Percentiles rank a stretch among this genome's conserved stretches.
These are phyloP conservation scores for Hygrocybe punicea DNA, from an alignment of 768 basidiomycete genomes.

Conservation along the genomic window DNA sequence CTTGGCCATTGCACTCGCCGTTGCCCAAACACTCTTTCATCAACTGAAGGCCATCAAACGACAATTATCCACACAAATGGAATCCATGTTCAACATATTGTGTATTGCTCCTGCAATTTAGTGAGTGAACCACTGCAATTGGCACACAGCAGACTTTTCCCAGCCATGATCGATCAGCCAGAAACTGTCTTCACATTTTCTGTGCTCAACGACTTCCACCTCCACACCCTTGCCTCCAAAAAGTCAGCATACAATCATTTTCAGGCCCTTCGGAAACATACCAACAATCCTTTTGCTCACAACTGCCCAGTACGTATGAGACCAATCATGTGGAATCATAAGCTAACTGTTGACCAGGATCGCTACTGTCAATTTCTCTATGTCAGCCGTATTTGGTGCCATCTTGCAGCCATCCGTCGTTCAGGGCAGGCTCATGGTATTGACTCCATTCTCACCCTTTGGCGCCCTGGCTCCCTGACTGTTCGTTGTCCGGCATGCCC, in stretches of 20 bases:
- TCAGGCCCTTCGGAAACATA: constrained; percentile 17
- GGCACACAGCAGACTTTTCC: constrained; percentile 10
- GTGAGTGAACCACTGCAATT: constrained; percentile 3
- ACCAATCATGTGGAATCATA: background rate
- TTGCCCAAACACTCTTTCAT: background rate
- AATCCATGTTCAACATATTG: background rate
- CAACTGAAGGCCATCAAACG: background rate
- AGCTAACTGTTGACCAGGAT: constrained; percentile 12
- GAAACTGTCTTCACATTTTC: constrained; percentile 13
- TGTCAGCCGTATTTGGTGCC: constrained; percentile 24
- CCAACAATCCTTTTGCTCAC: constrained; percentile 21
- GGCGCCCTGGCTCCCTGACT: constrained; percentile 12
- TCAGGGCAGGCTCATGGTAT: constrained; percentile 22
- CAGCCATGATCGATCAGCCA: constrained; percentile 12
- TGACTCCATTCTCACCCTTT: constrained; percentile 12
- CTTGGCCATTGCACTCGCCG: background rate
- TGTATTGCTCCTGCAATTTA: background rate
- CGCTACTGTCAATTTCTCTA: constrained; percentile 20
- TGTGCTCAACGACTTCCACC: constrained; percentile 27
- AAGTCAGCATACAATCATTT: constrained; percentile 30
- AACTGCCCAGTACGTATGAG: constrained; percentile 20
- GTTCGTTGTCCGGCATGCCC: constrained; percentile 28
- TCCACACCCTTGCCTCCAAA: constrained; percentile 31
- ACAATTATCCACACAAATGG: background rate
- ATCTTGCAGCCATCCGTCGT: constrained; percentile 14